phyloP scores from a whole-genome alignment of 2,329 filamentous ascomycete species.

The Colletotrichum zoysiae region DNA sequence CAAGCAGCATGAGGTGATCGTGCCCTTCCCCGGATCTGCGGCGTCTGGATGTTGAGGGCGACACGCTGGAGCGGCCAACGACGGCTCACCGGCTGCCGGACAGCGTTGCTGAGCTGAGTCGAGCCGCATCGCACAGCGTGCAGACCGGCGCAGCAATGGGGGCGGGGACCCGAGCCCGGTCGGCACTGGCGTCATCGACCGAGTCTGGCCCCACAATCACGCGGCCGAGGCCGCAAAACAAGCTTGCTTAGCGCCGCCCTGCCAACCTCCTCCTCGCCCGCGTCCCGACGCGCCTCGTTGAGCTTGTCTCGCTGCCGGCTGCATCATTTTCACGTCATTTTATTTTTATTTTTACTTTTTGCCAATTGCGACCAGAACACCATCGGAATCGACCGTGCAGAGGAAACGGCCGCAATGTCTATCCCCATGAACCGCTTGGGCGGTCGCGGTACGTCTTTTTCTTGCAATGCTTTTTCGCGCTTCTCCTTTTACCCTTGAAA shows the following conservation, averaged over 20 bases:
- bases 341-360: not conserved
- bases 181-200: conserved; percentile 14
- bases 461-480: conserved; percentile 16
- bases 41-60: no score
- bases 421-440: conserved; percentile 43
- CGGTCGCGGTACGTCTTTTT: conserved; percentile 40
- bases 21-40: conserved; percentile 6
- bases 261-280: conserved; percentile 25
- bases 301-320: conserved; percentile 7
- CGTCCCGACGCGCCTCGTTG: conserved; percentile 1
- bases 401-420: conserved; percentile 23
- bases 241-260: conserved; percentile 40
- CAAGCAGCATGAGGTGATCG: not conserved
- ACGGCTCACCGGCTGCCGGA: not conserved
- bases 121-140: not conserved
- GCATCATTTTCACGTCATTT: conserved; percentile 10
- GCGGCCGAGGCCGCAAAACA: conserved; percentile 38
- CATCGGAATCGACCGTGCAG: not conserved
- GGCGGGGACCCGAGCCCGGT: conserved; percentile 23
- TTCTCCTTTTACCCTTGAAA: conserved; percentile 8
- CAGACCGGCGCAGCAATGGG: not conserved
- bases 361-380: not conserved
- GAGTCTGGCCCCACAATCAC: conserved; percentile 19
- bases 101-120: not conserved
- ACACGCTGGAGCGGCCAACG: not conserved